Conservation (phyloP, 768 basidiomycete genomes). For the Auricularia sp. region DNA sequence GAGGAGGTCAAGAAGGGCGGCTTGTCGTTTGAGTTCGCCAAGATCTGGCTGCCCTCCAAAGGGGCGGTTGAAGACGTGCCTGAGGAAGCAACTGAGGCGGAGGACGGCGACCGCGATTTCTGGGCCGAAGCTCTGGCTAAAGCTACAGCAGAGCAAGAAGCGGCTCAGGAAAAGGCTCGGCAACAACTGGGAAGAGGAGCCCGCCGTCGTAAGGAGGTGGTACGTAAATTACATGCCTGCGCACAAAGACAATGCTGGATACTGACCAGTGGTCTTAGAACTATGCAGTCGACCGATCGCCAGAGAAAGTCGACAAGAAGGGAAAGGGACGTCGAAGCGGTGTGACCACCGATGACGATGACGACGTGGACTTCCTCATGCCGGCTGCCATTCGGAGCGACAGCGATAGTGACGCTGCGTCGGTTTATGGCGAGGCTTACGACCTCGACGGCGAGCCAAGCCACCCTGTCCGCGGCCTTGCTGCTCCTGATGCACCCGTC, state of each 20-base stretch:
- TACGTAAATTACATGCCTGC: constrained; percentile 32
- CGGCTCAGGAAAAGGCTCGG: constrained; percentile 36
- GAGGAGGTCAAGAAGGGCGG: constrained; percentile 36
- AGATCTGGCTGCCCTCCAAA: constrained; percentile 81
- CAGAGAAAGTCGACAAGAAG: constrained; percentile 24
- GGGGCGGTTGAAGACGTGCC: constrained; percentile 54
- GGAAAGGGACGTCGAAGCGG: constrained; percentile 3
- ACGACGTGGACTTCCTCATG: constrained; percentile 11
- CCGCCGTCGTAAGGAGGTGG: constrained; percentile 52
- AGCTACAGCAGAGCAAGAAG: constrained; percentile 33
- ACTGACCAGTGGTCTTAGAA: constrained; percentile 16
- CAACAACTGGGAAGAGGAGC: constrained; percentile 63
- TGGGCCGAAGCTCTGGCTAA: constrained; percentile 64
- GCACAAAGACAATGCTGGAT: background rate
- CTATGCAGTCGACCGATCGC: constrained; percentile 26
- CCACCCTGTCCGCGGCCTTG: background rate
- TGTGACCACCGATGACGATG: constrained; percentile 20
- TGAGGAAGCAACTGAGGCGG: constrained; percentile 35
- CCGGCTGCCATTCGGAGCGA: constrained; percentile 1
- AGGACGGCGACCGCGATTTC: constrained; percentile 52
- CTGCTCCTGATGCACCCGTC: background rate
- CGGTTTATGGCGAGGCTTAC: constrained; percentile 3
- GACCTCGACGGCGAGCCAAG: background rate
- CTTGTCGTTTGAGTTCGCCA: constrained; percentile 74
- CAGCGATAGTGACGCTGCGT: constrained; percentile 2